phyloP scores from a whole-genome alignment of 2,329 filamentous ascomycete genomes.

The Aureobasidium namibiae region DNA sequence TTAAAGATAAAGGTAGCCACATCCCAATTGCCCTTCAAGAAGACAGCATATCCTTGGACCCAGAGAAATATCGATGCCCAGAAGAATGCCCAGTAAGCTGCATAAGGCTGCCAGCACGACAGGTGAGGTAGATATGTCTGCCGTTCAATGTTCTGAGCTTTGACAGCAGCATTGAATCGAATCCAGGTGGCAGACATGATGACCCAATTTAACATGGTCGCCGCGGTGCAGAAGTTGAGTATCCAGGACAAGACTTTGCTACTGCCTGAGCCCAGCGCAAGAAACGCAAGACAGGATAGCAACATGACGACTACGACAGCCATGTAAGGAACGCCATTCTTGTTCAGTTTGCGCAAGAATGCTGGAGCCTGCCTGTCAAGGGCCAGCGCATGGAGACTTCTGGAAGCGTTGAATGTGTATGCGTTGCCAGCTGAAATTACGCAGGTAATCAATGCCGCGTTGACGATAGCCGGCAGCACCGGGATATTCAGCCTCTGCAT shows the following conservation, averaged over 20 bases:
- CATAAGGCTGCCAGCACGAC: neutral
- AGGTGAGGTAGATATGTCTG: conserved; percentile 16
- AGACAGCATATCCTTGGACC: conserved; percentile 49
- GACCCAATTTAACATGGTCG: conserved; percentile 53
- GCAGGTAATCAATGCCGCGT: conserved; percentile 37
- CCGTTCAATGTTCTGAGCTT: conserved; percentile 44
- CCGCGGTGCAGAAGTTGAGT: conserved; percentile 48
- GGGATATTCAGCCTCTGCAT: conserved; percentile 34
- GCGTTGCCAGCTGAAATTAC: conserved; percentile 51
- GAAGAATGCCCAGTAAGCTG: conserved; percentile 32
- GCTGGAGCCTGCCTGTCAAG: conserved; percentile 46
- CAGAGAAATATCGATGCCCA: conserved; percentile 22
- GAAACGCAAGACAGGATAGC: conserved; percentile 29
- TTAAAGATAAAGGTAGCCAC: conserved; percentile 36
- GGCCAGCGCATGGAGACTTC: conserved; percentile 45
- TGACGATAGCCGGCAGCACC: conserved; percentile 34
- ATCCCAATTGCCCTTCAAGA: conserved; percentile 33
- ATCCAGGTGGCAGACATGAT: conserved; percentile 49
- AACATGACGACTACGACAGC: conserved; percentile 43
- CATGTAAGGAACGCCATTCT: conserved; percentile 53
- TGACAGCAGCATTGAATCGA: conserved; percentile 43
- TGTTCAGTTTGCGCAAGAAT: conserved; percentile 52
- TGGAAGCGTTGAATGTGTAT: conserved; percentile 47
- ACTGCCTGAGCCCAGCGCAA: conserved; percentile 24
- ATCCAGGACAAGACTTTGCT: conserved; percentile 31